Evolutionary conservation across 2,329 filamentous ascomycete species (phyloP), one percentile per base, ranked within the genome.

Genomic region (Nakataea oryzae): DNA sequence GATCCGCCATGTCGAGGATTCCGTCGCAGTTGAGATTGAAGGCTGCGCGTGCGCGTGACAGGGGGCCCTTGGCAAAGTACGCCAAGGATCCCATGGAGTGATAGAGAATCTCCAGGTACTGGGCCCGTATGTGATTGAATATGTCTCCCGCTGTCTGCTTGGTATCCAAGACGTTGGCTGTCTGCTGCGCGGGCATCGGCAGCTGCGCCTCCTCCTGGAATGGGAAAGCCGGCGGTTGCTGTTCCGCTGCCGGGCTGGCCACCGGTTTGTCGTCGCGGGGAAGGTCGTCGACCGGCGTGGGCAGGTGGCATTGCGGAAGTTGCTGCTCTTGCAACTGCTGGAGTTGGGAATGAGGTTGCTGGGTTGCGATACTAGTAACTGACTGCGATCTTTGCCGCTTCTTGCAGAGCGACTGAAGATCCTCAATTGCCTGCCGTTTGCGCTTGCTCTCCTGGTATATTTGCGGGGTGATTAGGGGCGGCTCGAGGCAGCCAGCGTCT

Each of bases 1-100:
- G 76, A 59, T 91, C 84, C 28, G 76, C 75, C 73, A 87, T 84
- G 54, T 86, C 79, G 26, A 87, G 74, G 27, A 79, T 82, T 8
- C 81, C 76, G 70, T 87, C 84, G 60, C 82, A 82, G 64, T 86
- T 82, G 17, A 85, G 74, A 63, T 86, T 84, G 65, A 91, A 91
- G 17, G 86, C 83, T 58, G 87, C 88, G 63, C 90, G 83, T 57
- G 89, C 87, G 67, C 89, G 82, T 57, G 90, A 90, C 26, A 95
- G 76, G 1, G 90, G 89, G 0, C 90, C 90, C 75, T 95, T 95
- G 26, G 87, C 87, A 73, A 93, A 93, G 73, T 93, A 95, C 63
- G 90, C 90, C 27, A 32, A 58, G 24, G 77, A 17, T 72, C 84
- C 84, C 78, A 84, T 81, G 62, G 87, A 85, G 74, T 85, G 79